phyloP scores from a whole-genome alignment of 371 early-diverging fungal genomes.

The Zychaea mexicana region DNA sequence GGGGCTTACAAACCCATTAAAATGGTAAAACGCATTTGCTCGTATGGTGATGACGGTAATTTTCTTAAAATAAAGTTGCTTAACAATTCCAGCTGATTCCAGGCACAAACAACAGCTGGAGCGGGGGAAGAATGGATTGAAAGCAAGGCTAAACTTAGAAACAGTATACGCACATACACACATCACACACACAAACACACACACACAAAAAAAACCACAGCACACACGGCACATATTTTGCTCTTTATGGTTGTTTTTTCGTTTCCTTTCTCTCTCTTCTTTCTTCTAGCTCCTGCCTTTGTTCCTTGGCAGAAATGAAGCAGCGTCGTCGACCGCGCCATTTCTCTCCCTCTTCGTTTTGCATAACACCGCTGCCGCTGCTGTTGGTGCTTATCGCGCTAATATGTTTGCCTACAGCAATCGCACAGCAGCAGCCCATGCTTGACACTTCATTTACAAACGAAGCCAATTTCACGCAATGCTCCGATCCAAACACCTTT shows the following conservation, averaged over 20 bases:
- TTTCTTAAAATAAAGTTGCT: no score
- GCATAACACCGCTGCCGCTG: background rate
- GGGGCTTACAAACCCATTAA: no score
- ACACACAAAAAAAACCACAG: no score
- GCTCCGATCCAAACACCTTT: background rate
- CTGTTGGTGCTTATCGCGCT: background rate
- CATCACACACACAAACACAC: no score
- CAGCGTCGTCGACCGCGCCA: background rate
- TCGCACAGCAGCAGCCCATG: background rate
- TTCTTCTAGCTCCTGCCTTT: background rate
- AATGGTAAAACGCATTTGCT: no score
- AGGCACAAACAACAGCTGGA: no score
- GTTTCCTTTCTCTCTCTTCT: background rate
- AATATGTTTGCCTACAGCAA: background rate
- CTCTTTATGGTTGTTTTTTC: background rate
- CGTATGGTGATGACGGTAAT: no score
- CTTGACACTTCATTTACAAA: background rate
- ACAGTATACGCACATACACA: no score
- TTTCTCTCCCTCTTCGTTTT: background rate
- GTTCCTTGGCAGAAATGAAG: background rate
- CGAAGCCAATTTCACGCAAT: background rate
- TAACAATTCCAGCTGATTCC: no score
- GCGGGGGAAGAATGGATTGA: no score
- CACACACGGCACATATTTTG: background rate
- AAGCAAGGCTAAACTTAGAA: no score